Evolutionary conservation across 306 rosid genomes (phyloP), one percentile per base, ranked within the genome.

Genomic region (Casuarina glauca): DNA sequence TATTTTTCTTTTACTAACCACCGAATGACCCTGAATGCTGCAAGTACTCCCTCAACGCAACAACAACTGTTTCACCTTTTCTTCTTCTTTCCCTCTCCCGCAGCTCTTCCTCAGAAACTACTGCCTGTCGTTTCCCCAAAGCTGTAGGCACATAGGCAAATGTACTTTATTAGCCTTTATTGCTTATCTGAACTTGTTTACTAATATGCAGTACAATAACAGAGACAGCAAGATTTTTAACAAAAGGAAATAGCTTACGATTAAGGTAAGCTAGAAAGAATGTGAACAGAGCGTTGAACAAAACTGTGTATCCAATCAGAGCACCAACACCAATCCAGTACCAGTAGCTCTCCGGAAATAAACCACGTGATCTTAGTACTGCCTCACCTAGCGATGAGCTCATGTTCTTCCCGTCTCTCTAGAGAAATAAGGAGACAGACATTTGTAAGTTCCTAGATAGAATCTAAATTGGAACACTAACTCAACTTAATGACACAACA

Each of bases 281-380:
- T 61, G 99, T 90, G 84, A 96, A 96, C 45, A 96, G 89, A 43
- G 61, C 0, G 76, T 96, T 96, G 93, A 96, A 91, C 70, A 96
- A 76, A 87, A 88, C 78, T 74, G 99, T 86, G 84, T 96, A 96
- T 85, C 99, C 98, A 73, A 93, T 86, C 96, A 93, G 76, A 78
- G 98, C 98, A 61, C 97, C 99, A 81, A 87, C 86, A 76, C 99
- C 99, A 77, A 96, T 96, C 99, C 99, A 96, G 86, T 88, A 96
- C 99, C 99, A 96, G 81, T 93, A 96, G 87, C 91, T 87, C 85
- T 88, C 94, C 36, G 90, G 46, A 89, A 82, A 90, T 75, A 96
- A 76, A 83, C 96, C 82, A 49, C 92, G 91, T 36, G 78, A 83
- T 85, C 74, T 88, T 74, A 96, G 80, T 74, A 96, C 79, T 80